These are phyloP conservation scores for Tolypocladium amazonense DNA, from an alignment of 2,329 filamentous ascomycete species.

Conservation along the genomic window DNA sequence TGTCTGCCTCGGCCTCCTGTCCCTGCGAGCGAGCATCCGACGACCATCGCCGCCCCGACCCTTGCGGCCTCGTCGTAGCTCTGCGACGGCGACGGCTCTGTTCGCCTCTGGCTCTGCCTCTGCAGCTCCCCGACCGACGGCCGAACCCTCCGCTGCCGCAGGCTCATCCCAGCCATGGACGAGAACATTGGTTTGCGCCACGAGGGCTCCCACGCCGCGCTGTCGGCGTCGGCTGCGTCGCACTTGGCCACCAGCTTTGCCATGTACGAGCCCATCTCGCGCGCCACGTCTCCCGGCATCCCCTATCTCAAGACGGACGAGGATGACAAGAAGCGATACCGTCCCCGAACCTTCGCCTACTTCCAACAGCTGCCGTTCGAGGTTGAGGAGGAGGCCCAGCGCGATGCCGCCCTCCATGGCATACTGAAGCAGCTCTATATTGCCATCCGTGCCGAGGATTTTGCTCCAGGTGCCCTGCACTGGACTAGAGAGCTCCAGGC, in stretches of 20 bases:
- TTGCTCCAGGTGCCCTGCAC: conserved; percentile 84
- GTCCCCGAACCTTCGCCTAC: conserved; percentile 89
- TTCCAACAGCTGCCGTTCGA: conserved; percentile 81
- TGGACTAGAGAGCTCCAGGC: conserved; percentile 94
- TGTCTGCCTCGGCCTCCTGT: background rate
- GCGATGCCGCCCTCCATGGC: conserved; percentile 69
- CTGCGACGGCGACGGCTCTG: background rate
- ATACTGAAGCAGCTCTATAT: conserved; percentile 94
- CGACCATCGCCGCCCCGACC: background rate
- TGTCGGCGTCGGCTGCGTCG: conserved; percentile 20
- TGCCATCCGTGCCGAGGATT: conserved; percentile 83
- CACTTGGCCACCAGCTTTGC: conserved; percentile 26
- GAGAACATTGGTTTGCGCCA: conserved; percentile 25
- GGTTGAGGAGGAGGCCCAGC: conserved; percentile 68
- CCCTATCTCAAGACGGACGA: conserved; percentile 40
- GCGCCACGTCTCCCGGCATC: conserved; percentile 73
- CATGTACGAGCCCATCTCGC: conserved; percentile 61
- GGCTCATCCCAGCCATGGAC: conserved; percentile 19
- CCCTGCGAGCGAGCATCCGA: background rate
- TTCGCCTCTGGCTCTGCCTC: background rate
- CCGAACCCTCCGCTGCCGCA: background rate
- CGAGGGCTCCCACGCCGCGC: conserved; percentile 16
- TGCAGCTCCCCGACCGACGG: background rate
- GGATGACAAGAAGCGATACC: conserved; percentile 54
- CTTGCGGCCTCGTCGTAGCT: background rate